These are phyloP conservation scores for Neonectria sp. DNA, from an alignment of 2,329 filamentous ascomycete genomes.

Conservation along the genomic window DNA sequence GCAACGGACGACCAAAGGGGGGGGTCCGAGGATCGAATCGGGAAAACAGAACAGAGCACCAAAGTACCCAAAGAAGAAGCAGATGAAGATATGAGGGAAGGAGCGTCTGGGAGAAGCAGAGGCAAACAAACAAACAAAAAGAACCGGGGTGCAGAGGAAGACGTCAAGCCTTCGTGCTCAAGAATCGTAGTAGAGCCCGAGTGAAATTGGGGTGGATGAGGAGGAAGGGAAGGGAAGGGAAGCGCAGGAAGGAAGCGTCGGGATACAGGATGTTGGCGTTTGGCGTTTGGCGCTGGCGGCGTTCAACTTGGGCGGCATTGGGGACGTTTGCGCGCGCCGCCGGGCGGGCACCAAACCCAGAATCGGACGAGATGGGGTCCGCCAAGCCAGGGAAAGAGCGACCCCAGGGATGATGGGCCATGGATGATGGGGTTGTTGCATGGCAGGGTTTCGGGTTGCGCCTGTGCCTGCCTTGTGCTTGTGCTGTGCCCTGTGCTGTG, in stretches of 20 bases:
- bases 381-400: constrained; percentile 6
- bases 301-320: not conserved
- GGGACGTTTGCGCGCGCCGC: not conserved
- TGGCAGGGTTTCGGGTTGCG: constrained; percentile 21
- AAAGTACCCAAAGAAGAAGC: constrained; percentile 22
- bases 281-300: constrained; percentile 15
- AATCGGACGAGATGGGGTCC: constrained; percentile 3
- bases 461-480: not conserved
- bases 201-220: constrained; percentile 20
- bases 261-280: constrained; percentile 29
- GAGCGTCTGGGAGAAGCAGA: constrained; percentile 4
- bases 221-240: constrained; percentile 17
- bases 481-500: not conserved
- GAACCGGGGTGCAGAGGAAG: constrained; percentile 25
- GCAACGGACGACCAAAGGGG: constrained; percentile 23
- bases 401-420: constrained; percentile 12
- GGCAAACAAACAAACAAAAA: constrained; percentile 24
- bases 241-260: constrained; percentile 16
- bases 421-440: constrained; percentile 7
- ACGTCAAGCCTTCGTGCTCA: constrained; percentile 30
- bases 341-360: not conserved
- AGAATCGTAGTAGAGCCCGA: constrained; percentile 15
- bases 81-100: not conserved
- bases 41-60: not conserved
- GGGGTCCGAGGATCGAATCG: constrained; percentile 18